A percentile compares a stretch with the other conserved stretches of the same genome.
These are phyloP conservation scores for Penicillium glabrum DNA, from an alignment of 2,329 filamentous ascomycete genomes.

Conservation along the genomic window DNA sequence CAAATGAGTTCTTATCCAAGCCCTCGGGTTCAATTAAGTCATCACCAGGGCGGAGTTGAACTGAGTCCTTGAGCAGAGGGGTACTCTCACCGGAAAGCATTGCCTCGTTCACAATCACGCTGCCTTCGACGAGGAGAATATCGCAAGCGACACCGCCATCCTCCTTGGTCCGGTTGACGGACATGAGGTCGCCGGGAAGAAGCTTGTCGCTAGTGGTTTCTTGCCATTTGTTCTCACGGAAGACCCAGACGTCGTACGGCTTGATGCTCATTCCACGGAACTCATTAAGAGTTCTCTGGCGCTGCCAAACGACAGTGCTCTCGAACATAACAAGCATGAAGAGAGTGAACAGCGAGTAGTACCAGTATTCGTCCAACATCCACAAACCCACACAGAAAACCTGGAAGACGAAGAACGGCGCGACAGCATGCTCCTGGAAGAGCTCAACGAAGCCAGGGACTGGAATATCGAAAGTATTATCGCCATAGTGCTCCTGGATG, in stretches of 20 bases:
- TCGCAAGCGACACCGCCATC: conserved; percentile 96
- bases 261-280: conserved; percentile 99
- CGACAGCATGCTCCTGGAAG: conserved; percentile 97
- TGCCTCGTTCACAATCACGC: conserved; percentile 96
- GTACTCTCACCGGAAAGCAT: conserved; percentile 99
- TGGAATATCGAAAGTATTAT: conserved; percentile 96
- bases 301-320: conserved; percentile 98
- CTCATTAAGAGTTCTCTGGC: conserved; percentile 90
- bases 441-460: conserved; percentile 94
- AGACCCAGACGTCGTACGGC: conserved; percentile 92
- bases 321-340: conserved; percentile 98
- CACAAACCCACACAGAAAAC: conserved; percentile 97
- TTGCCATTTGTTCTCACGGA: conserved; percentile 81
- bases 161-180: conserved; percentile 90
- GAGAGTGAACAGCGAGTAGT: conserved; percentile 97
- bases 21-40: conserved; percentile 81
- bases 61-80: conserved; percentile 90
- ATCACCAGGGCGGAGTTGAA: conserved; percentile 83
- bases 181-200: conserved; percentile 89
- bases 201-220: conserved; percentile 89
- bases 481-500: conserved; percentile 88
- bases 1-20: conserved; percentile 92
- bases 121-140: conserved; percentile 91
- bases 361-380: conserved; percentile 99
- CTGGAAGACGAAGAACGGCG: conserved; percentile 99